Percentiles rank a stretch among this genome's conserved stretches.
Evolutionary conservation across 208 protist genomes (phyloP).

Genomic region (Borovskyia barvae): DNA sequence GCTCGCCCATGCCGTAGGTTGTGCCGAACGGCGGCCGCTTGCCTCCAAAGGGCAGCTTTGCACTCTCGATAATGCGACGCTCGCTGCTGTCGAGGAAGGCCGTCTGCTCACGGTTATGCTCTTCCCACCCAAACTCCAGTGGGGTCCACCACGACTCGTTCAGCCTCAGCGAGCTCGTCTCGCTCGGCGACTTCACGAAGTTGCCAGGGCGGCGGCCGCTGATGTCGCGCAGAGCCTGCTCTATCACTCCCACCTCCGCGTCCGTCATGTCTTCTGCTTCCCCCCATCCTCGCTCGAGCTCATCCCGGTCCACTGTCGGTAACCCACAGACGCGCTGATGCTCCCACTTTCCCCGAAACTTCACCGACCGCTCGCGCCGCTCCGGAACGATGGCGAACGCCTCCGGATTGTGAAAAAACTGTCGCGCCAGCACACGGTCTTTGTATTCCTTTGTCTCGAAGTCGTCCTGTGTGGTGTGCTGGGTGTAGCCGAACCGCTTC

Average conservation of each 20-base stretch:
- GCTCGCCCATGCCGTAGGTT: conserved; percentile 84
- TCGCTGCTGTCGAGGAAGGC: conserved; percentile 65
- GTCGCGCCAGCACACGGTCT: conserved; percentile 74
- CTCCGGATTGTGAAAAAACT: conserved; percentile 86
- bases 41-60: conserved; percentile 72
- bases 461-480: conserved; percentile 88
- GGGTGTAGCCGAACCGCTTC: conserved; percentile 86
- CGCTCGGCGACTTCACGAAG: conserved; percentile 75
- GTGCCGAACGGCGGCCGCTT: conserved; percentile 80
- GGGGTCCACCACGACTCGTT: conserved; percentile 87
- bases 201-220: conserved; percentile 84
- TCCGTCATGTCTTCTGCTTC: conserved; percentile 57
- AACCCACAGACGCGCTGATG: conserved; percentile 70
- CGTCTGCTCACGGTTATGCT: conserved; percentile 72
- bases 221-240: conserved; percentile 90
- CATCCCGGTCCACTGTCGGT: conserved; percentile 86
- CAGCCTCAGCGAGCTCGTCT: conserved; percentile 59
- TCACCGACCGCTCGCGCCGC: conserved; percentile 54
- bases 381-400: conserved; percentile 86
- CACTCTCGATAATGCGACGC: conserved; percentile 63
- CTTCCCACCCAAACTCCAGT: conserved; percentile 80
- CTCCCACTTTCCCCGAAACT: conserved; percentile 80
- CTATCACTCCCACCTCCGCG: conserved; percentile 71
- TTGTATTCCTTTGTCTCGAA: conserved; percentile 92
- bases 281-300: conserved; percentile 84